phyloP scores from a whole-genome alignment of 1,284 basidiomycete species.

The Sphaerobolus stellatus region DNA sequence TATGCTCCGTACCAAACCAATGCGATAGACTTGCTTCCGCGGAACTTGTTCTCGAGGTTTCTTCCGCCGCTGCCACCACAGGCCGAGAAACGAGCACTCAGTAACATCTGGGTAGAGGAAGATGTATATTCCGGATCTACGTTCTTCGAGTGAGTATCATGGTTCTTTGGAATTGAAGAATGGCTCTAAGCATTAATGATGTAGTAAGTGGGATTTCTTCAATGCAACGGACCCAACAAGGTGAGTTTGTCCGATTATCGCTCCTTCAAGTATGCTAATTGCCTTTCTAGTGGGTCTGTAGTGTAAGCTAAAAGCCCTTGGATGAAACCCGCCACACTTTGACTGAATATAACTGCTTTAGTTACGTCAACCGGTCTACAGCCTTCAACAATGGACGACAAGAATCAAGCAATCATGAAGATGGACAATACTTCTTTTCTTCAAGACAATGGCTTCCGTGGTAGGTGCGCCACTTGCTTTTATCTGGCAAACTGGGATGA shows the following conservation, averaged over 20 bases:
- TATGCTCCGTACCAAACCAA: too few relatives aligned
- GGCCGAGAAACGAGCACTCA: conserved; percentile 6
- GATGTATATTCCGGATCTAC: conserved; percentile 11
- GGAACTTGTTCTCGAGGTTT: too few relatives aligned
- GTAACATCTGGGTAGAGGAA: conserved; percentile 9
- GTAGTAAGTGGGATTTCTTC: conserved; percentile 62
- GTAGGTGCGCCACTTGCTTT: conserved; percentile 6
- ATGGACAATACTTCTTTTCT: conserved; percentile 64
- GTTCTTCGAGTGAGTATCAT: conserved; percentile 12
- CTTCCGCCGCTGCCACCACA: too few relatives aligned
- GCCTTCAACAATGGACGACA: conserved; percentile 47
- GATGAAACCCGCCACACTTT: background rate
- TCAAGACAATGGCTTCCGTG: conserved; percentile 8
- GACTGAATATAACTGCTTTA: conserved; percentile 22
- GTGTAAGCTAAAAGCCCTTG: conserved; percentile 43
- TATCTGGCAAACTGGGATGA: background rate
- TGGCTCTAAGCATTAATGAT: background rate
- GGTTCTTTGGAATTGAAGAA: background rate
- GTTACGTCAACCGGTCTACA: conserved; percentile 50
- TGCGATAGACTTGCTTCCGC: too few relatives aligned
- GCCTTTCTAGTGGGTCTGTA: conserved; percentile 37
- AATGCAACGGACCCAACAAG: conserved; percentile 62
- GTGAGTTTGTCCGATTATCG: conserved; percentile 36
- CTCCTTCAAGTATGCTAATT: background rate
- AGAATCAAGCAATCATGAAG: conserved; percentile 68